Conservation (phyloP, 2,329 filamentous ascomycete species). For the Stachybotrys elegans region DNA sequence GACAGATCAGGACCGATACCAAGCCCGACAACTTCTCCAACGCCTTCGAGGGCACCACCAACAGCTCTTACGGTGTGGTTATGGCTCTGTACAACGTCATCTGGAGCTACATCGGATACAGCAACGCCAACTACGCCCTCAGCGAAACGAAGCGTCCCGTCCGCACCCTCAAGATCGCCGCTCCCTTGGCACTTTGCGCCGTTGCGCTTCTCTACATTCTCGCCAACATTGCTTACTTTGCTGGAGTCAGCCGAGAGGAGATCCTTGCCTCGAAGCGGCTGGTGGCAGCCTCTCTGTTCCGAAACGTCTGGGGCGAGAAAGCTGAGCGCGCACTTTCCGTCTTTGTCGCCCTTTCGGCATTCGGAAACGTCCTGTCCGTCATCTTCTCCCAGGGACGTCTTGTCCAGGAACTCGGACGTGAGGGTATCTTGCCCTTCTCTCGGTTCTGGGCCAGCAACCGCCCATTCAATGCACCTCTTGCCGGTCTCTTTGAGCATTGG, state of each 20-base stretch:
- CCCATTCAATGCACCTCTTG: slow-evolving; percentile 58
- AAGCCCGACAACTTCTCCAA: slow-evolving; percentile 59
- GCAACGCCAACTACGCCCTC: slow-evolving; percentile 62
- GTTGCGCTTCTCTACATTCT: slow-evolving; percentile 61
- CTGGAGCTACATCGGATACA: slow-evolving; percentile 65
- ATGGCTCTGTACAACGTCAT: slow-evolving; percentile 68
- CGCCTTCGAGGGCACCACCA: slow-evolving; percentile 61
- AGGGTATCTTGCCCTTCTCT: slow-evolving; percentile 61
- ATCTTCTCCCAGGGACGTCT: slow-evolving; percentile 65
- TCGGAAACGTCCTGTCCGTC: slow-evolving; percentile 62
- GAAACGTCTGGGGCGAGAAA: slow-evolving; percentile 46
- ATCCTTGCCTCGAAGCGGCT: slow-evolving; percentile 47
- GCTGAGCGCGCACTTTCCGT: slow-evolving; percentile 58
- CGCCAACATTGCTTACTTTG: slow-evolving; percentile 63
- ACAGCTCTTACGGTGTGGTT: slow-evolving; percentile 62
- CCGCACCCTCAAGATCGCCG: slow-evolving; percentile 60
- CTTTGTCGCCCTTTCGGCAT: slow-evolving; percentile 62
- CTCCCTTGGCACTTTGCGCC: slow-evolving; percentile 52
- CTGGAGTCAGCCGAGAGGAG: slow-evolving; percentile 48
- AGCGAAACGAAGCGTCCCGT: slow-evolving; percentile 63
- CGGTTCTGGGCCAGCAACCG: slow-evolving; percentile 59
- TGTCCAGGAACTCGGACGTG: slow-evolving; percentile 61
- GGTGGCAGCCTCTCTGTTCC: slow-evolving; percentile 50
- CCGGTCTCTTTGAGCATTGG: slow-evolving; percentile 60
- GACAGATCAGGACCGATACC: slow-evolving; percentile 51